Conservation (phyloP, 2,329 filamentous ascomycete species). For the Penicillium olsonii region DNA sequence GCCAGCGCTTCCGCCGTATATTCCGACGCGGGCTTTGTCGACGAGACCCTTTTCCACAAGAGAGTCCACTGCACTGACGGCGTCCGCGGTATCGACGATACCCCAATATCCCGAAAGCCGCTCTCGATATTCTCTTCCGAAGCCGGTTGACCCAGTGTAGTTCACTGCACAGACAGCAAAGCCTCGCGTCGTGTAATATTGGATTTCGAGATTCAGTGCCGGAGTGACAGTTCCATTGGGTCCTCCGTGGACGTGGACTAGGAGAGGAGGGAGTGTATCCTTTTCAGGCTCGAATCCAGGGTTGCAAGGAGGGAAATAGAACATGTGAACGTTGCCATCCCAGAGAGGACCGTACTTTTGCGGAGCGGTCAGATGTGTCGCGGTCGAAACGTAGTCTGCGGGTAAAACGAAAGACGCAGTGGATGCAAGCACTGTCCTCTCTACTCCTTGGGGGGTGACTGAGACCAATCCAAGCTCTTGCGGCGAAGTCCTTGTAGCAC, state of each 20-base stretch:
- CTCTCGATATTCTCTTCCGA: constrained; percentile 54
- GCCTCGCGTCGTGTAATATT: constrained; percentile 58
- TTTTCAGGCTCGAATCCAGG: constrained; percentile 43
- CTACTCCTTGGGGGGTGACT: background rate
- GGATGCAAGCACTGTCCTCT: background rate
- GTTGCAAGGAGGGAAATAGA: constrained; percentile 55
- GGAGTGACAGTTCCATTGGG: constrained; percentile 49
- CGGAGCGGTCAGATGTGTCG: constrained; percentile 41
- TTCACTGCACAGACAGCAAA: constrained; percentile 56
- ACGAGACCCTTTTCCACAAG: constrained; percentile 43
- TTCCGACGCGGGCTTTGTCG: constrained; percentile 45
- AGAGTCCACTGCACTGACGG: constrained; percentile 48
- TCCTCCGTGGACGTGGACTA: constrained; percentile 55
- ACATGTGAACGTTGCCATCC: constrained; percentile 42
- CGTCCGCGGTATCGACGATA: constrained; percentile 53
- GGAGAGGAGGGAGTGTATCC: constrained; percentile 49
- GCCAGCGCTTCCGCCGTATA: constrained; percentile 55
- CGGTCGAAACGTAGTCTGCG: constrained; percentile 21
- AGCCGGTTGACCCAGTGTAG: constrained; percentile 55
- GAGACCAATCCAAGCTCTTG: background rate
- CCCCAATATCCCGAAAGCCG: constrained; percentile 55
- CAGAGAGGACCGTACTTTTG: constrained; percentile 29
- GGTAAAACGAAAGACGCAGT: background rate
- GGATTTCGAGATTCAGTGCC: constrained; percentile 48
- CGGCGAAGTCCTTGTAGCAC: background rate